Evolutionary conservation across 2,329 filamentous ascomycete genomes (phyloP).

Genomic region (Fusarium chaquense): DNA sequence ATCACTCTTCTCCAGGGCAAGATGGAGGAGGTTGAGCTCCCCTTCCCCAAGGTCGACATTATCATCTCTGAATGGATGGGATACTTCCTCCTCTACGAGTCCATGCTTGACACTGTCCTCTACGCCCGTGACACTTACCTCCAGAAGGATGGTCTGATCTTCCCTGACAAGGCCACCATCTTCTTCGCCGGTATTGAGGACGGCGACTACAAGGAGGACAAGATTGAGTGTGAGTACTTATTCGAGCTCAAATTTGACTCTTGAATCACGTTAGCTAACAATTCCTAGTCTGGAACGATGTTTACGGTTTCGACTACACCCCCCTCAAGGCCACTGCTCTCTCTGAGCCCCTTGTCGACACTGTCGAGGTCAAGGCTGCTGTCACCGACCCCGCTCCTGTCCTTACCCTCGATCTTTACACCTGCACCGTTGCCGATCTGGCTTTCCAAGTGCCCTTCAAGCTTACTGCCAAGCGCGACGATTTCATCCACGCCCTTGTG

Average conservation of each 20-base stretch:
- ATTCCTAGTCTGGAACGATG: conserved; percentile 92
- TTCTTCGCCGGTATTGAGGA: conserved; percentile 98
- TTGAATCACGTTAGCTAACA: neutral
- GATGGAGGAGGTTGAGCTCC: conserved; percentile 98
- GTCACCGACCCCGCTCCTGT: conserved; percentile 91
- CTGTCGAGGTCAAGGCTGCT: conserved; percentile 95
- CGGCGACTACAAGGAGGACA: conserved; percentile 99
- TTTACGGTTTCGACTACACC: conserved; percentile 97
- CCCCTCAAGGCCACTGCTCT: conserved; percentile 94
- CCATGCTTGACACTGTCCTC: conserved; percentile 97
- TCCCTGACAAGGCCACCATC: conserved; percentile 98
- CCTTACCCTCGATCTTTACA: conserved; percentile 93
- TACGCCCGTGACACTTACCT: conserved; percentile 96
- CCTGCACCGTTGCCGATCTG: conserved; percentile 83
- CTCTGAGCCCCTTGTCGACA: conserved; percentile 96
- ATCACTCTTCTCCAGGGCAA: conserved; percentile 98
- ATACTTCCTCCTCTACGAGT: conserved; percentile 98
- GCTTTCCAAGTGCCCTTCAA: conserved; percentile 84
- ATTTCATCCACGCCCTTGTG: conserved; percentile 96
- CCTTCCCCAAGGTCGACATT: conserved; percentile 96
- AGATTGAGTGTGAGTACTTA: conserved; percentile 88
- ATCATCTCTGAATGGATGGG: conserved; percentile 99
- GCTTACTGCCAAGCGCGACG: conserved; percentile 82
- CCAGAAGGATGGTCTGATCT: conserved; percentile 87
- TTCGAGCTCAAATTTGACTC: neutral